Conservation (phyloP, 2,329 filamentous ascomycete species). For the Ilyonectria robusta region DNA sequence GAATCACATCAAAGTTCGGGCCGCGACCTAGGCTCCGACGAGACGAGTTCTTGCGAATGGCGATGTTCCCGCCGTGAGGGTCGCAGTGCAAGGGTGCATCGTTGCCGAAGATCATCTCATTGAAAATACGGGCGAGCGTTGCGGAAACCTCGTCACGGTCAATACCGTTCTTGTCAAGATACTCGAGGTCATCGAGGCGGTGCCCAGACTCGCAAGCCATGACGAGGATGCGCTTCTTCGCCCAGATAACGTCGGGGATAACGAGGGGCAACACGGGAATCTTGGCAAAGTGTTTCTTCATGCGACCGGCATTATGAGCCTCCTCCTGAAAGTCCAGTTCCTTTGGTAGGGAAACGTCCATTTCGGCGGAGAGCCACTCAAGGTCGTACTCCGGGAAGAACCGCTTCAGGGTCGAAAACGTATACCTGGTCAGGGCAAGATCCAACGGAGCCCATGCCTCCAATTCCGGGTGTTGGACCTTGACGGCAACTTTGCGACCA, state of each 20-base stretch:
- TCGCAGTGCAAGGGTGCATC: constrained; percentile 95
- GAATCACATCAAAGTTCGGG: constrained; percentile 92
- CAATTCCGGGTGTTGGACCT: constrained; percentile 92
- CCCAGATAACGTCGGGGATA: constrained; percentile 92
- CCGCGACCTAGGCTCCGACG: constrained; percentile 64
- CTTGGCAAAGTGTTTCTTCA: constrained; percentile 84
- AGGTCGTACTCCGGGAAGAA: constrained; percentile 99
- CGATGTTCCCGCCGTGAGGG: constrained; percentile 95
- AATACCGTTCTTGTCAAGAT: constrained; percentile 87
- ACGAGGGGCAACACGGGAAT: constrained; percentile 84
- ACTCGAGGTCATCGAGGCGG: constrained; percentile 90
- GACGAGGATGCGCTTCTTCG: constrained; percentile 88
- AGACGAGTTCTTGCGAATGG: constrained; percentile 82
- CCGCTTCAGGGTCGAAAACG: constrained; percentile 88
- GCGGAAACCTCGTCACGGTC: constrained; percentile 96
- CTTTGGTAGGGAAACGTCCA: constrained; percentile 90
- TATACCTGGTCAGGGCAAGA: constrained; percentile 87
- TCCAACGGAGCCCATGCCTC: constrained; percentile 94
- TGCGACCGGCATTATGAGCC: constrained; percentile 85
- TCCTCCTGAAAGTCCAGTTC: constrained; percentile 93
- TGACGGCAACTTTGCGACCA: constrained; percentile 92
- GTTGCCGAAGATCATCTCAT: constrained; percentile 98
- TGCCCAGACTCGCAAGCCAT: constrained; percentile 94
- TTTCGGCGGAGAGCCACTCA: constrained; percentile 94
- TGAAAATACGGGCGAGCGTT: constrained; percentile 91